Base-by-base conservation (phyloP, 192 early-diverging fungal species). In the Allomyces javanicus region DNA sequence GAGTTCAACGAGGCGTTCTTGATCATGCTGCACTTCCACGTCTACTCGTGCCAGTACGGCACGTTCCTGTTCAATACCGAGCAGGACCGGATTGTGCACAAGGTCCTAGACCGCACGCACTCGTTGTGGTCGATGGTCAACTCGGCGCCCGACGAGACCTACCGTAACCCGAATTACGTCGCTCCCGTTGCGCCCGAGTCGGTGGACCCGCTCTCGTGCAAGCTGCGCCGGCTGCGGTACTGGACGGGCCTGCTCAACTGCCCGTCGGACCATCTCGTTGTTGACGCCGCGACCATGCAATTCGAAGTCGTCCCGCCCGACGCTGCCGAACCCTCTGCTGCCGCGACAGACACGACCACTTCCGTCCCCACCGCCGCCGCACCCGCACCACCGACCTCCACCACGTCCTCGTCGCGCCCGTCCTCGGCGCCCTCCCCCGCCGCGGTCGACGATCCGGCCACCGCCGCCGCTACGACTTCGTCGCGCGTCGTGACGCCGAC, bases 61-160 rank as follows among this genome's bases (percentile, higher is more conserved):
- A 91, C 87, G 23, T 96, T 99, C 67, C 44, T 99, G 66, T 92
- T 88, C 72, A 96, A 99, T 73, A 85, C 82, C 62, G 89, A 93
- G 72, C 74, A 76, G 50, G 93, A 99, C 68, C 83, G 90, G 11
- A 58, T 61, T 14, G 69, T 74, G 9, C 76, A 87, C 63, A 67
- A 71, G 9, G 69, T 76, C 0, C 65, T 72, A 11, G 67, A 67
- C 44, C 74, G 73, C 9, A 84, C 89, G 11, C 64, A 71, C 21
- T 86, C 84, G 14, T 71, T 97, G 10, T 97, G 94, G 94, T 81
- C 91, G 67, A 85, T 86, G 72, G 72, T 97, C 66, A 75, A 81
- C 58, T 73, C 72, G 19, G 70, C 84, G 55, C 73, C 69, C 68
- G 76, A 76, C 11, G 64, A 77, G 24, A 40, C 33, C 4, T 90